phyloP scores from a whole-genome alignment of 2,329 filamentous ascomycete species.

The Colletotrichum chrysophilum region DNA sequence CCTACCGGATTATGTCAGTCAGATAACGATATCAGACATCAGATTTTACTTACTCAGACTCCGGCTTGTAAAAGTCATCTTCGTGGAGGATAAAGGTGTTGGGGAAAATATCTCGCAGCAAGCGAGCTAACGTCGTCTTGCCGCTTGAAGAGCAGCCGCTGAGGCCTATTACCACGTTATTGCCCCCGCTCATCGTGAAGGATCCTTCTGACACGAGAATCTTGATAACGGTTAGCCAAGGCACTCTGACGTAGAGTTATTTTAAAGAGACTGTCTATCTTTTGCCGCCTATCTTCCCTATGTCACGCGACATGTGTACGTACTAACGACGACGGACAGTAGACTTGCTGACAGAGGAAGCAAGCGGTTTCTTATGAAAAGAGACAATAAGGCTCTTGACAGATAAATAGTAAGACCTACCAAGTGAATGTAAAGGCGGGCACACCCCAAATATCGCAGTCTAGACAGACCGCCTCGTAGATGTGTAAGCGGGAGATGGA shows the following conservation, averaged over 20 bases:
- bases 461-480: neutral
- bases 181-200: slow-evolving; percentile 38
- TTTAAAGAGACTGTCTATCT: neutral
- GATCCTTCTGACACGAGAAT: neutral
- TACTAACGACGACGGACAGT: neutral
- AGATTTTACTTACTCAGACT: slow-evolving; percentile 63
- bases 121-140: slow-evolving; percentile 89
- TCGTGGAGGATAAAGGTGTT: slow-evolving; percentile 85
- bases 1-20: slow-evolving; percentile 35
- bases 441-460: neutral
- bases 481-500: slow-evolving; percentile 12
- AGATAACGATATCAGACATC: neutral
- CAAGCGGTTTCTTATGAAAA: neutral
- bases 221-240: neutral
- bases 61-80: slow-evolving; percentile 93
- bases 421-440: neutral
- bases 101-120: slow-evolving; percentile 83
- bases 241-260: neutral
- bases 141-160: slow-evolving; percentile 92
- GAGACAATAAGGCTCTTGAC: neutral
- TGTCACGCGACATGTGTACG: neutral
- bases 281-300: neutral
- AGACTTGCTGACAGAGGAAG: neutral
- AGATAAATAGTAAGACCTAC: neutral
- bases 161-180: slow-evolving; percentile 75